Conservation (phyloP, 2,329 filamentous ascomycete genomes). For the Phaeosphaeria sp. region DNA sequence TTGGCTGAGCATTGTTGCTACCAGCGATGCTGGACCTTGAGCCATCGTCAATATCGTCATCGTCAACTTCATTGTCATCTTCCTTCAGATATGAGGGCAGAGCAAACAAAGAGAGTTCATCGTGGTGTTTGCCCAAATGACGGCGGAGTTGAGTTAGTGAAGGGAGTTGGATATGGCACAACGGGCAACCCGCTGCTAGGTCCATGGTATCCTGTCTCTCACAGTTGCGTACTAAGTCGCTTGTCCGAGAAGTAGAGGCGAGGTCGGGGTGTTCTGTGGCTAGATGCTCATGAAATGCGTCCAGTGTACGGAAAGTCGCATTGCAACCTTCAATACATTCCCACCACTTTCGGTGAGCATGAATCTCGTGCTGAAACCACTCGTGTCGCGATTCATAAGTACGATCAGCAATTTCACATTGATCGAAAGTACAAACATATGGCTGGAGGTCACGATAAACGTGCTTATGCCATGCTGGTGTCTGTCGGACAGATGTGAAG, state of each 20-base stretch:
- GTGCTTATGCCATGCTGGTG: conserved; percentile 26
- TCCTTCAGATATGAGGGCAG: conserved; percentile 19
- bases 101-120: conserved; percentile 28
- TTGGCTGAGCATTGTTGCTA: background rate
- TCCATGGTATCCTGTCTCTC: conserved; percentile 9
- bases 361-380: conserved; percentile 27
- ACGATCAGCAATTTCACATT: conserved; percentile 18
- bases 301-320: conserved; percentile 2
- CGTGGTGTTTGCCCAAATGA: conserved; percentile 28
- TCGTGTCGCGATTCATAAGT: conserved; percentile 23
- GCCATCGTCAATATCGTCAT: background rate
- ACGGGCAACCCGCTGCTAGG: conserved; percentile 6
- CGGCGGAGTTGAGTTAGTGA: conserved; percentile 16
- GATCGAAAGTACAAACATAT: conserved; percentile 22
- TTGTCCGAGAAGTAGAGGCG: conserved; percentile 1
- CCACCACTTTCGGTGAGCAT: conserved; percentile 22
- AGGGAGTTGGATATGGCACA: conserved; percentile 7
- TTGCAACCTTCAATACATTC: conserved; percentile 25
- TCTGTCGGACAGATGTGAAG: conserved; percentile 17
- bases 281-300: conserved; percentile 12
- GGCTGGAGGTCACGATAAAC: conserved; percentile 30
- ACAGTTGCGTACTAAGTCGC: conserved; percentile 14
- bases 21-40: background rate
- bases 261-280: conserved; percentile 8
- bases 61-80: conserved; percentile 7